Base-by-base conservation (phyloP, 2,329 filamentous ascomycete species). In the Penicillium hordei region DNA sequence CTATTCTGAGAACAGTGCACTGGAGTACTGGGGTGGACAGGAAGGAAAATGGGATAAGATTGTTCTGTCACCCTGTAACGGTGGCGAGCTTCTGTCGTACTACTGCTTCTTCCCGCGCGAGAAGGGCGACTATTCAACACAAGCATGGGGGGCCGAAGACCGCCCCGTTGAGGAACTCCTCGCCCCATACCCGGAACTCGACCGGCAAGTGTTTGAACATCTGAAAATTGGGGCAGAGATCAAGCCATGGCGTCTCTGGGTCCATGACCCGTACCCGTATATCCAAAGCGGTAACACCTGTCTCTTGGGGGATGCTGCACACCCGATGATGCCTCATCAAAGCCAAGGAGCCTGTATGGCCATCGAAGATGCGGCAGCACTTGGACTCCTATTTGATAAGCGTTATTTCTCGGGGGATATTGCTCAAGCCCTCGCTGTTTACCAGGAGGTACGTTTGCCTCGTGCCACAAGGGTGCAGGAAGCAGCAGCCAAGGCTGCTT, bases 281-380 rank as follows among this genome's bases (percentile, higher is more conserved):
- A 76, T 84, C 56, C 73, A 78, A 40, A 82, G 83, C 63, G 74
- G 71, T 13, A 77, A 71, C 27, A 80, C 81, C 1, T 86, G 83
- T 52, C 72, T 89, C 0, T 69, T 90, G 13, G 87, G 87, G 4
- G 87, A 90, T 67, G 87, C 87, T 9, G 86, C 80, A 2, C 86
- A 89, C 65, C 86, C 86, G 2, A 87, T 87, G 84, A 84, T 89
- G 82, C 86, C 86, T 1, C 81, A 89, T 66, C 87, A 89, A 68
- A 86, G 83, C 56, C 87, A 90, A 70, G 87, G 87, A 4, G 86
- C 86, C 0, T 87, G 85, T 63, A 87, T 86, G 84, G 85, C 86
- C 0, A 87, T 88, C 44, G 86, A 89, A 68, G 86, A 89, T 59
- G 84, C 85, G 0, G 86, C 83, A 0, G 84, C 84, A 0, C 70